A percentile compares a stretch with the other conserved stretches of the same genome.
These are phyloP conservation scores for Podaxis sp. DNA, from an alignment of 768 basidiomycete genomes.

Conservation along the genomic window DNA sequence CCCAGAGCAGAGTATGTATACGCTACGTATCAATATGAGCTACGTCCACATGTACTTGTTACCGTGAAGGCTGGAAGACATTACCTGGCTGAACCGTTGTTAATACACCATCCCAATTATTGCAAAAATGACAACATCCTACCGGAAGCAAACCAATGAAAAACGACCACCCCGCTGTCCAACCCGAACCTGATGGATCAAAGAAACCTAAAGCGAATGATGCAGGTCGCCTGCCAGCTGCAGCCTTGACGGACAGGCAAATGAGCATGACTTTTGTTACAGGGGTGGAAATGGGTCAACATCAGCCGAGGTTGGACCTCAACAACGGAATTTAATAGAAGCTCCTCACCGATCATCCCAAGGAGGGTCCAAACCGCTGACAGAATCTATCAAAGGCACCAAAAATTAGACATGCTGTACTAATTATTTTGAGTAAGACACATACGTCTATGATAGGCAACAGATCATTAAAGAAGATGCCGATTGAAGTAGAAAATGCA, in stretches of 20 bases:
- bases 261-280: slow-evolving; percentile 49
- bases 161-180: slow-evolving; percentile 68
- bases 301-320: not conserved
- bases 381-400: slow-evolving; percentile 37
- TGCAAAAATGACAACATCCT: slow-evolving; percentile 20
- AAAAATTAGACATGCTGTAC: not conserved
- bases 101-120: slow-evolving; percentile 2
- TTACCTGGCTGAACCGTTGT: slow-evolving; percentile 30
- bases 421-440: not conserved
- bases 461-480: slow-evolving; percentile 54
- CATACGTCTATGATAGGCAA: slow-evolving; percentile 51
- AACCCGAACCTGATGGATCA: slow-evolving; percentile 62
- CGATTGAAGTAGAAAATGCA: slow-evolving; percentile 44
- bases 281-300: not conserved
- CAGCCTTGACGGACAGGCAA: slow-evolving; percentile 56
- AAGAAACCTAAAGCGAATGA: slow-evolving; percentile 59
- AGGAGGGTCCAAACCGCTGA: slow-evolving; percentile 65
- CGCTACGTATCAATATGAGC: slow-evolving; percentile 25
- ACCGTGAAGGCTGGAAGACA: slow-evolving; percentile 2
- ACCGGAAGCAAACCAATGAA: slow-evolving; percentile 65
- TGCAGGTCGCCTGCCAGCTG: slow-evolving; percentile 51
- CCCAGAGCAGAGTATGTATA: slow-evolving; percentile 62
- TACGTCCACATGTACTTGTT: not conserved
- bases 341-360: slow-evolving; percentile 46
- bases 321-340: not conserved